Evolutionary conservation across 164 flowering plant species (phyloP).

Genomic region (Dillenia suffruticosa): DNA sequence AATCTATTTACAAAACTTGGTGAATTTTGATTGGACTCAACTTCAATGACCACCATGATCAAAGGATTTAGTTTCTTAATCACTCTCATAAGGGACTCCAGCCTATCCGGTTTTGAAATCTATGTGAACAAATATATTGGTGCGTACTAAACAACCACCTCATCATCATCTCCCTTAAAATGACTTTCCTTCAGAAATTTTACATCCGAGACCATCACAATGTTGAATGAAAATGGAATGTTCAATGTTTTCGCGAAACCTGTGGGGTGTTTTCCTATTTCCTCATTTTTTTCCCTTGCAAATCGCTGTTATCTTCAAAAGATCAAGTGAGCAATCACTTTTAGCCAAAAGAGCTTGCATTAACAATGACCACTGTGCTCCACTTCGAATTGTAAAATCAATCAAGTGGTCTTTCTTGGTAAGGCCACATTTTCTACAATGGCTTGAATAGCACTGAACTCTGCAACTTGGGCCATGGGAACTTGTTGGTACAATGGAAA

Average conservation of each 20-base stretch:
- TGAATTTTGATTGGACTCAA: constrained; percentile 50
- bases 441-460: constrained; percentile 49
- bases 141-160: constrained; percentile 32
- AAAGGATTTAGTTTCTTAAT: constrained; percentile 38
- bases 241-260: constrained; percentile 32
- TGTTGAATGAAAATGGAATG: constrained; percentile 29
- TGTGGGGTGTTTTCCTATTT: constrained; percentile 29
- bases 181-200: constrained; percentile 29
- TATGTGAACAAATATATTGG: constrained; percentile 15
- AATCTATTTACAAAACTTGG: constrained; percentile 40
- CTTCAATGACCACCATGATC: constrained; percentile 41
- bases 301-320: constrained; percentile 43
- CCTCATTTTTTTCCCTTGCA: constrained; percentile 11
- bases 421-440: constrained; percentile 32
- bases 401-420: constrained; percentile 42
- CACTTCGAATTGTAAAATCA: constrained; percentile 38
- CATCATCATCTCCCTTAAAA: constrained; percentile 37
- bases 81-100: constrained; percentile 40
- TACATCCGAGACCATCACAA: constrained; percentile 29
- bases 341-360: constrained; percentile 49
- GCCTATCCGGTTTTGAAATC: constrained; percentile 21
- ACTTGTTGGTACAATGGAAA: constrained; percentile 21
- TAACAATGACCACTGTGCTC: constrained; percentile 33
- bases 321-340: constrained; percentile 26
- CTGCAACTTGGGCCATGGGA: constrained; percentile 32